Percentiles rank a stretch among this genome's conserved stretches.
These are phyloP conservation scores for Thermochaetoides thermophila DNA, from an alignment of 495 filamentous ascomycete species.

Conservation along the genomic window DNA sequence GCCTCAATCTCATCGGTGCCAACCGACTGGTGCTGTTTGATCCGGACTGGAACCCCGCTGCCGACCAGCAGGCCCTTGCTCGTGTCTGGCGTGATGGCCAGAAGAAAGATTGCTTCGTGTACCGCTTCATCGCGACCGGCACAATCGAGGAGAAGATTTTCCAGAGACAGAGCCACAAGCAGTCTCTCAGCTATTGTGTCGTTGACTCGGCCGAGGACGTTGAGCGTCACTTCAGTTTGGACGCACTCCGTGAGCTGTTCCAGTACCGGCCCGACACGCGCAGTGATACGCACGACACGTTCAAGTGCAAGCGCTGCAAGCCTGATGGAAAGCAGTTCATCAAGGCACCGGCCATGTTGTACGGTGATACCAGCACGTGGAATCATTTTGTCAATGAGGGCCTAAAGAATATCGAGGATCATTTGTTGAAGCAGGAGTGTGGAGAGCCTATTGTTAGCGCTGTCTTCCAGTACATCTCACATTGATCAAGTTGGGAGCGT, in stretches of 20 bases:
- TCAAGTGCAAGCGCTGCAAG: constrained; percentile 94
- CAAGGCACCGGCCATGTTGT: constrained; percentile 86
- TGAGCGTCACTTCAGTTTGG: constrained; percentile 86
- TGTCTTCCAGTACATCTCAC: constrained; percentile 97
- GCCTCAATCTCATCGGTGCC: constrained; percentile 91
- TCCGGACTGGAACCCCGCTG: constrained; percentile 98
- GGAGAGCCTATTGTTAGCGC: constrained; percentile 69
- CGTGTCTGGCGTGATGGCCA: constrained; percentile 98
- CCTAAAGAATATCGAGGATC: constrained; percentile 73
- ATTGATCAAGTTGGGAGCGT: constrained; percentile 22
- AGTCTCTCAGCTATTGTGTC: constrained; percentile 91
- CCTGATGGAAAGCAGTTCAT: constrained; percentile 72
- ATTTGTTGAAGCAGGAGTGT: constrained; percentile 79
- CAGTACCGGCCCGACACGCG: constrained; percentile 71
- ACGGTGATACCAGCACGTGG: constrained; percentile 97
- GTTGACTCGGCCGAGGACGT: constrained; percentile 95
- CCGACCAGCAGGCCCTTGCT: constrained; percentile 92
- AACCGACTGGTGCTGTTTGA: constrained; percentile 96
- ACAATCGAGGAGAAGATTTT: constrained; percentile 99
- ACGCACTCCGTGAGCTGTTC: constrained; percentile 81
- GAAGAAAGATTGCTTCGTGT: constrained; percentile 98
- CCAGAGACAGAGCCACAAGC: constrained; percentile 95
- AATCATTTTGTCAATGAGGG: constrained; percentile 85
- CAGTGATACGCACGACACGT: constrained; percentile 95
- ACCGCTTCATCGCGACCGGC: constrained; percentile 94